These are phyloP conservation scores for Rhizopus delemar DNA, from an alignment of 371 early-diverging fungal genomes.

Conservation along the genomic window DNA sequence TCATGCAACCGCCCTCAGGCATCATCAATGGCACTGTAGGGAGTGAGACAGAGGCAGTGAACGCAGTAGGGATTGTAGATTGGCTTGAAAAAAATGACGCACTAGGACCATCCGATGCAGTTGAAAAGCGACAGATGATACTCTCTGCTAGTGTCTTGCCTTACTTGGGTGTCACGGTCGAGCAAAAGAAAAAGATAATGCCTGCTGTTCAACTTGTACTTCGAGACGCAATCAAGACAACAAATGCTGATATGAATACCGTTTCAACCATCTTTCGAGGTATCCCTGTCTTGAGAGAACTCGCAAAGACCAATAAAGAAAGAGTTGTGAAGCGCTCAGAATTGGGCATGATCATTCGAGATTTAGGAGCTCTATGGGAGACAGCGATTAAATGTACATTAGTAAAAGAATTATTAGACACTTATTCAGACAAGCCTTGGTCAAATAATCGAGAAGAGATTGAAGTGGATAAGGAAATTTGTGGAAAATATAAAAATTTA, in stretches of 20 bases:
- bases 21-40: slow-evolving; percentile 35
- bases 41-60: slow-evolving; percentile 37
- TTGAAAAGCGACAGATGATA: slow-evolving; percentile 20
- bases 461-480: slow-evolving; percentile 14
- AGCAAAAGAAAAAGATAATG: slow-evolving; percentile 34
- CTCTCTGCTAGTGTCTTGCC: slow-evolving; percentile 50
- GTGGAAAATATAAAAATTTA: slow-evolving; percentile 42
- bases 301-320: slow-evolving; percentile 27
- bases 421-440: slow-evolving; percentile 19
- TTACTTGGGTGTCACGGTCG: slow-evolving; percentile 32
- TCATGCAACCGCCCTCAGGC: slow-evolving; percentile 55
- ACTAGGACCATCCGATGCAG: slow-evolving; percentile 9
- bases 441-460: slow-evolving; percentile 15
- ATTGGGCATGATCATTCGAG: slow-evolving; percentile 59
- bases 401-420: slow-evolving; percentile 51
- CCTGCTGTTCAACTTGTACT: slow-evolving; percentile 42
- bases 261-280: slow-evolving; percentile 50
- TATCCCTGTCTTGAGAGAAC: slow-evolving; percentile 23
- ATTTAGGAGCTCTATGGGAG: slow-evolving; percentile 63
- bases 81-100: slow-evolving; percentile 36
- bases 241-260: slow-evolving; percentile 46
- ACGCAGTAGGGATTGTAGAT: slow-evolving; percentile 47
- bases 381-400: slow-evolving; percentile 62
- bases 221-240: slow-evolving; percentile 44
- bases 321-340: slow-evolving; percentile 28